Percentiles rank a stretch among this genome's conserved stretches.
Evolutionary conservation across 495 filamentous ascomycete species (phyloP).

Genomic region (Aspergillus egyptiacus): DNA sequence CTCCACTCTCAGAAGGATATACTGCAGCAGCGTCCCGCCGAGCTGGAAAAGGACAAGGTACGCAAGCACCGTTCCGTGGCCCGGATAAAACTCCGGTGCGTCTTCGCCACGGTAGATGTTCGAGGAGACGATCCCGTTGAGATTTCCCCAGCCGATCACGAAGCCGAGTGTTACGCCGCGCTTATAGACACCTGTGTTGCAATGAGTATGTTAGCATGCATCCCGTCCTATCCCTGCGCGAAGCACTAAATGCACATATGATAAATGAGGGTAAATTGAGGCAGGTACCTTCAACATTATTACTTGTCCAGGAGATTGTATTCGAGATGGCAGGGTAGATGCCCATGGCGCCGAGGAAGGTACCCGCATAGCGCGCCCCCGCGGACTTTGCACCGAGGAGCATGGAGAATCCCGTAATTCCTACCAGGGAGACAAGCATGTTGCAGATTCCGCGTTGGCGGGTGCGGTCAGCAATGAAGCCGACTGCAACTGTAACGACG

Average conservation of each 20-base stretch:
- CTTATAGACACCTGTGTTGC: constrained; percentile 66
- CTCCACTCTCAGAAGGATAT: constrained; percentile 49
- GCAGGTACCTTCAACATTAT: constrained; percentile 71
- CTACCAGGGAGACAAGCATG: constrained; percentile 63
- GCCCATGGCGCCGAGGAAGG: constrained; percentile 79
- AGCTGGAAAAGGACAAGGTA: constrained; percentile 57
- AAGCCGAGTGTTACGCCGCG: constrained; percentile 80
- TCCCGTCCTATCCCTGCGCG: too few relatives aligned
- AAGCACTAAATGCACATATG: too few relatives aligned
- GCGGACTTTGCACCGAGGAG: constrained; percentile 56
- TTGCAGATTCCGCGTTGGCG: constrained; percentile 76
- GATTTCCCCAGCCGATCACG: constrained; percentile 89
- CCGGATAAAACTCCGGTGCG: constrained; percentile 49
- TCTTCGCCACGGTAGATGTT: constrained; percentile 61
- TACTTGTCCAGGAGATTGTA: constrained; percentile 81
- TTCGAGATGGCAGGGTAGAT: constrained; percentile 94
- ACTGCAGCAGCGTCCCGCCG: constrained; percentile 58
- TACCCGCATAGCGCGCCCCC: constrained; percentile 70
- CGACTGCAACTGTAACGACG: constrained; percentile 66
- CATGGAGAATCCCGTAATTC: constrained; percentile 74
- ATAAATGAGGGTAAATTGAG: not conserved
- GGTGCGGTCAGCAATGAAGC: constrained; percentile 75
- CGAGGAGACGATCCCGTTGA: constrained; percentile 78
- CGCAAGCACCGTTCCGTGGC: constrained; percentile 54
- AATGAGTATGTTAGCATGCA: too few relatives aligned